A percentile compares a stretch with the other conserved stretches of the same genome.
Conservation (phyloP, 371 early-diverging fungal species). For the Lichtheimia ornata region DNA sequence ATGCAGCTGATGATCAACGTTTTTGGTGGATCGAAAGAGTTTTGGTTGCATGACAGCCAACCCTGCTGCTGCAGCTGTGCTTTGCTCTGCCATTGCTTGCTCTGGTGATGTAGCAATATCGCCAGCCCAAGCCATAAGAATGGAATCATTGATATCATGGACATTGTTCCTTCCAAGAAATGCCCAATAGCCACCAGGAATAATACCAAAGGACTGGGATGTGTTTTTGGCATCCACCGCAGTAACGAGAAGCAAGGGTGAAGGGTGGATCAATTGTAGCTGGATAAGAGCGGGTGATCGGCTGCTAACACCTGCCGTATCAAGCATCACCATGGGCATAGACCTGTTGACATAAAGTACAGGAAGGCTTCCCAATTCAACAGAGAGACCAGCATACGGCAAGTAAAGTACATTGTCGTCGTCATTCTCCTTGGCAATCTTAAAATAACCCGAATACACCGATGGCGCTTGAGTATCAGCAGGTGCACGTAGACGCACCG, state of each 20-base stretch:
- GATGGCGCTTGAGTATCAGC: slow-evolving; percentile 16
- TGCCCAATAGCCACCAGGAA: slow-evolving; percentile 36
- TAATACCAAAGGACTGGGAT: slow-evolving; percentile 19
- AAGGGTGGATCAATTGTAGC: slow-evolving; percentile 29
- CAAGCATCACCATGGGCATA: slow-evolving; percentile 25
- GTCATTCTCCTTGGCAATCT: slow-evolving; percentile 16
- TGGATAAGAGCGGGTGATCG: slow-evolving; percentile 21
- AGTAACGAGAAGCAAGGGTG: slow-evolving; percentile 25
- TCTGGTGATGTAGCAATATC: slow-evolving; percentile 29
- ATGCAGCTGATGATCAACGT: too few relatives aligned
- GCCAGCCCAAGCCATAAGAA: slow-evolving; percentile 35
- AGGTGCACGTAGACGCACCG: slow-evolving; percentile 33
- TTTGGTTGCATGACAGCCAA: slow-evolving; percentile 1
- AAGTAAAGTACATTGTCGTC: slow-evolving; percentile 20
- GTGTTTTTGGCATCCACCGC: slow-evolving; percentile 26
- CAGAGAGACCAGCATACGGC: slow-evolving; percentile 46
- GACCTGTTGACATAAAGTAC: slow-evolving; percentile 36
- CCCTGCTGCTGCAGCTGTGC: background rate
- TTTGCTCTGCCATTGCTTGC: slow-evolving; percentile 14
- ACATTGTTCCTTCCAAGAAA: slow-evolving; percentile 34
- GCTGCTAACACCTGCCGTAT: background rate
- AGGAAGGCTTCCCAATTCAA: slow-evolving; percentile 26
- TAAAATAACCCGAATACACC: slow-evolving; percentile 45
- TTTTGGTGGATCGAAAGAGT: background rate
- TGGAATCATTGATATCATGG: slow-evolving; percentile 24